Evolutionary conservation across 768 basidiomycete genomes (phyloP), one percentile per base, ranked within the genome.

Genomic region (Phaeolepiota aurea): DNA sequence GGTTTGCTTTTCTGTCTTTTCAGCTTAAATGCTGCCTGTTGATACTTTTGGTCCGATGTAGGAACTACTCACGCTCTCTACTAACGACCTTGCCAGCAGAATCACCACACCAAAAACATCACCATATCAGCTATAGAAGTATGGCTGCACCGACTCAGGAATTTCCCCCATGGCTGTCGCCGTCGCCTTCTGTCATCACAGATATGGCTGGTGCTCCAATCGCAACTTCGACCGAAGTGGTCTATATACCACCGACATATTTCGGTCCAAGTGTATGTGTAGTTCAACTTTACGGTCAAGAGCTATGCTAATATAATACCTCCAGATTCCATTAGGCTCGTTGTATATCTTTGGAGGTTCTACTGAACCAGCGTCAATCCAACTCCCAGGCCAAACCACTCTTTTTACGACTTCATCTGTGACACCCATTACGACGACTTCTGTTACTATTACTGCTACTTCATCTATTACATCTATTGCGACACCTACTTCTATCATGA

Each of bases 241-340:
- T 85, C 19, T 76, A 70, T 48, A 54, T 88, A 37, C 83, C 87
- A 30, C 62, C 87, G 48, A 88, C 87, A 0, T 90, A 89, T 60
- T 87, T 74, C 48, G 87, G 87, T 20, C 85, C 87, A 40, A 79
- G 80, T 57, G 86, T 88, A 54, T 74, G 85, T 74, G 5, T 13
- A 38, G 14, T 20, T 34, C 11, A 23, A 32, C 19, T 42, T 40
- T 18, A 15, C 5, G 38, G 14, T 30, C 13, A 23, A 23, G 33
- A 18, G 14, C 25, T 21, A n/a, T 32, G 32, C 38, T 54, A 1
- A 45, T 11, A 2, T 36, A 7, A 14, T 30, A 36, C 34, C 14
- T 47, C 3, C 40, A 88, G 86, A 87, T 90, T 49, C 87, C 87
- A 20, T 64, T 90, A 20, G 81, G 76, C 33, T 61, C 77, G 21